A percentile compares a stretch with the other conserved stretches of the same genome.
phyloP scores from a whole-genome alignment of 768 basidiomycete species.

The Pulveroboletus sp. region DNA sequence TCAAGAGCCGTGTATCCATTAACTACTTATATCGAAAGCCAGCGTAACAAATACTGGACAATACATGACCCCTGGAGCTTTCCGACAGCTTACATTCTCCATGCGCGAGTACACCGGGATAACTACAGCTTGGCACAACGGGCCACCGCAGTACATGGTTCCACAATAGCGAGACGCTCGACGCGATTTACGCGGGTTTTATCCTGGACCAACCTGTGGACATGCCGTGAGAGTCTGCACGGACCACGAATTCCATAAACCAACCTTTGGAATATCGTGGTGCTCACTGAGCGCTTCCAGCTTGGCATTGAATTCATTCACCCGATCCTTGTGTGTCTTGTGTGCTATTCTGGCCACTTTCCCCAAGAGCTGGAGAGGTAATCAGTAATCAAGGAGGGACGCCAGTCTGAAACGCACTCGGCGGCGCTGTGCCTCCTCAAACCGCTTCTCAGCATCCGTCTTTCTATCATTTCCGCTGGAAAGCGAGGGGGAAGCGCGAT shows the following conservation, averaged over 20 bases:
- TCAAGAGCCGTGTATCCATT: conserved; percentile 27
- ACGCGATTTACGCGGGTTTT: conserved; percentile 41
- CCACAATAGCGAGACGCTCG: conserved; percentile 19
- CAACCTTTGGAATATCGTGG: conserved; percentile 91
- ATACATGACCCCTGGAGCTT: conserved; percentile 27
- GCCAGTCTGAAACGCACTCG: conserved; percentile 50
- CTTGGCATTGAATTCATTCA: conserved; percentile 85
- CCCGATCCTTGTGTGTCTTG: conserved; percentile 93
- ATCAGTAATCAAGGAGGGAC: conserved; percentile 6
- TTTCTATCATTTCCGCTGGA: conserved; percentile 51
- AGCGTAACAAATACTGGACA: conserved; percentile 35
- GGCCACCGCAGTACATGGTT: conserved; percentile 7
- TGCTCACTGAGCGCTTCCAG: conserved; percentile 88
- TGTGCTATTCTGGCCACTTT: conserved; percentile 73
- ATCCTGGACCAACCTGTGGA: conserved; percentile 81
- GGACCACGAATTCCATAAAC: conserved; percentile 24
- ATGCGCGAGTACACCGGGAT: conserved; percentile 22
- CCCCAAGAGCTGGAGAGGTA: conserved; percentile 56
- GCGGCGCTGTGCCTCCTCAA: conserved; percentile 82
- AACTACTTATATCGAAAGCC: conserved; percentile 37
- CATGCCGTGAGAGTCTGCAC: conserved; percentile 28
- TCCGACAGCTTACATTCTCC: conserved; percentile 25
- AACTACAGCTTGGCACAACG: conserved; percentile 17
- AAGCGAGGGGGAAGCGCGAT: conserved; percentile 59
- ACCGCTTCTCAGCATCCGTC: conserved; percentile 85